Base-by-base conservation (phyloP, 805 yeast genomes). In the Yamadazyma phyllophila region DNA sequence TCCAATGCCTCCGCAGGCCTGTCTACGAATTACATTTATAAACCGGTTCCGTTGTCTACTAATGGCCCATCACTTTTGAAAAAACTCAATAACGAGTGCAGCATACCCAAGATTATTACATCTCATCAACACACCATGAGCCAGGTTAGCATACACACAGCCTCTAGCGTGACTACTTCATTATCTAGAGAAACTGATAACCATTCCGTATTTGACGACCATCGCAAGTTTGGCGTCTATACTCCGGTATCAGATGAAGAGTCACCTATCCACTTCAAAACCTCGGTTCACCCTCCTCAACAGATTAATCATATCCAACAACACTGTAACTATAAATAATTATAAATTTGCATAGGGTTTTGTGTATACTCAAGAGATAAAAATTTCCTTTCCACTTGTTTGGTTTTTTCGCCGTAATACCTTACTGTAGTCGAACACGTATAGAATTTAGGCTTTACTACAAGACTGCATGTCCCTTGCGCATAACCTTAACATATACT, bases 181-280 rank as follows among this genome's bases (percentile, higher is more conserved):
- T 46, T 48, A 15, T 49, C 58, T 15, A 48, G 54, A 11, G 47
- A 49, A 16, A 45, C 50, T 12, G 62, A 57, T 15, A 14, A 37
- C n/a, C 33, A 39, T 15, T 39, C 50, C 9, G 26, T 61, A 6
- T 63, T 62, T 44, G 67, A 64, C 43, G 67, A 60, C 31, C 49
- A 59, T 20, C 51, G 60, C 15, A 49, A 48, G 38, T 44, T 51
- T 36, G 64, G 62, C 3, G 55, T 57, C 10, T 49, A 57, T 7
- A 66, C 73, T 30, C 73, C 73, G n/a, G 49, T 58, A 17, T 64
- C 67, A 45, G 67, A 61, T 39, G 63, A 55, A 43, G 66, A 62
- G 34, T 49, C 53, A 10, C 55, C 55, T 16, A 37, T 49, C 13
- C 33, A 41, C 13, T 36, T 36, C 14, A 41, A 36, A 31, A 39